Conservation (phyloP, 208 protist species). For the Acanthamoeba comandoni region DNA sequence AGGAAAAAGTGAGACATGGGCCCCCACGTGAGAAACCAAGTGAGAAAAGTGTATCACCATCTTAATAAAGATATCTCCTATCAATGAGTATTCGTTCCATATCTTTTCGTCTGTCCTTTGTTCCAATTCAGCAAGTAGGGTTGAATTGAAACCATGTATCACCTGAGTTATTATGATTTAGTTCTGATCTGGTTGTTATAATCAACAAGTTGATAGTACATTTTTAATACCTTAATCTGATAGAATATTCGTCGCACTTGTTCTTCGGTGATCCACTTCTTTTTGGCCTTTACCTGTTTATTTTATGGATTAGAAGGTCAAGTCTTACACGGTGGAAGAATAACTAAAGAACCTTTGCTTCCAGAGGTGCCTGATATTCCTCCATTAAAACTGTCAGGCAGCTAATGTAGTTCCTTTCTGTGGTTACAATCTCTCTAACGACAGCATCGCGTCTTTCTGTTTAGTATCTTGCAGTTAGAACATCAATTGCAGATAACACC, state of each 20-base stretch:
- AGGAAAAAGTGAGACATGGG: neutral
- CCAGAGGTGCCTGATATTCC: constrained; percentile 57
- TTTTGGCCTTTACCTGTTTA: neutral
- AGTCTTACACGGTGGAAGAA: neutral
- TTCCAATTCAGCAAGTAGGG: constrained; percentile 38
- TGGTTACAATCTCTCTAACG: constrained; percentile 57
- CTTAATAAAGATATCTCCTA: constrained; percentile 63
- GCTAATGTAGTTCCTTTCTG: constrained; percentile 62
- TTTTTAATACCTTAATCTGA: neutral
- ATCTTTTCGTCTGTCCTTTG: constrained; percentile 12
- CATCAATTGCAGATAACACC: too few species aligned
- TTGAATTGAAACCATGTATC: constrained; percentile 54
- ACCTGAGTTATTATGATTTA: neutral
- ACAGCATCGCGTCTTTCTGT: constrained; percentile 49
- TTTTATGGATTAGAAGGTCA: too few species aligned
- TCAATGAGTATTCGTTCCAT: constrained; percentile 13
- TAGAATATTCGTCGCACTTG: constrained; percentile 4
- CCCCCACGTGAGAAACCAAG: too few species aligned
- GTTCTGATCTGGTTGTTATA: neutral
- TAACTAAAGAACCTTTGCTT: neutral
- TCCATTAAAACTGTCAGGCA: constrained; percentile 30
- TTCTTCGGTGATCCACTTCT: constrained; percentile 18
- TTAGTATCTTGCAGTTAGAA: too few species aligned
- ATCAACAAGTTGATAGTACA: too few species aligned
- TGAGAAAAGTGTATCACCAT: constrained; percentile 1